phyloP scores from a whole-genome alignment of 495 filamentous ascomycete species.

The Hypoxylon crocopeplum region DNA sequence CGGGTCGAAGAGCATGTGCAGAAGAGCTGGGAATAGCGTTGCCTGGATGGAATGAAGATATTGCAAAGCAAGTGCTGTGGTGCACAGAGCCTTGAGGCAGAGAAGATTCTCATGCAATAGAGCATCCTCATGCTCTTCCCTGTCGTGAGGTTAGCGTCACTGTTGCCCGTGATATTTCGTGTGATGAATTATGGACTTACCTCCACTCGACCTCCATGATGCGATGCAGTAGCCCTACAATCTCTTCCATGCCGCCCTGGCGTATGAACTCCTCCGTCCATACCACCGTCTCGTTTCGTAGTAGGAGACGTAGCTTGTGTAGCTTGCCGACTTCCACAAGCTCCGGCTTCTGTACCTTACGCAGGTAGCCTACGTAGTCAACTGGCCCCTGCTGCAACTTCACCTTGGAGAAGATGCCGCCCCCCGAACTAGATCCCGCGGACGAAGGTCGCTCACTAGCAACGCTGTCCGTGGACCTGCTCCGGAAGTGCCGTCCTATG shows the following conservation, averaged over 20 bases:
- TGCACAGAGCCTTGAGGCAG: constrained; percentile 94
- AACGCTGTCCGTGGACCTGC: constrained; percentile 59
- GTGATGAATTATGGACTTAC: constrained; percentile 63
- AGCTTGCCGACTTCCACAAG: constrained; percentile 89
- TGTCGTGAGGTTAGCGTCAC: constrained; percentile 44
- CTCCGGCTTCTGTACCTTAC: constrained; percentile 78
- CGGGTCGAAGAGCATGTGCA: constrained; percentile 91
- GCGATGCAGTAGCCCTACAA: constrained; percentile 82
- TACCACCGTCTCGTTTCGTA: constrained; percentile 91
- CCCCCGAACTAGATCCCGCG: constrained; percentile 43
- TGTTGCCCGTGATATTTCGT: constrained; percentile 14
- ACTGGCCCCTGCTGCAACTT: constrained; percentile 66
- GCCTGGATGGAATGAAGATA: constrained; percentile 80
- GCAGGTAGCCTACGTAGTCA: constrained; percentile 83
- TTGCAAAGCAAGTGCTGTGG: constrained; percentile 80
- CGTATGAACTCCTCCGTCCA: constrained; percentile 94
- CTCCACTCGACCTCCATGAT: constrained; percentile 97
- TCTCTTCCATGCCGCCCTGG: constrained; percentile 89
- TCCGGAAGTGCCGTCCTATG: constrained; percentile 57
- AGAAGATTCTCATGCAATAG: constrained; percentile 91
- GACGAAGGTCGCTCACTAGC: constrained; percentile 55
- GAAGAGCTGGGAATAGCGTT: constrained; percentile 83
- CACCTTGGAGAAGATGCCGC: constrained; percentile 56
- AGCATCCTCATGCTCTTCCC: constrained; percentile 95
- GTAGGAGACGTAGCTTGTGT: constrained; percentile 88